Evolutionary conservation across 306 rosid species (phyloP).

Genomic region (Trifolium pratense): DNA sequence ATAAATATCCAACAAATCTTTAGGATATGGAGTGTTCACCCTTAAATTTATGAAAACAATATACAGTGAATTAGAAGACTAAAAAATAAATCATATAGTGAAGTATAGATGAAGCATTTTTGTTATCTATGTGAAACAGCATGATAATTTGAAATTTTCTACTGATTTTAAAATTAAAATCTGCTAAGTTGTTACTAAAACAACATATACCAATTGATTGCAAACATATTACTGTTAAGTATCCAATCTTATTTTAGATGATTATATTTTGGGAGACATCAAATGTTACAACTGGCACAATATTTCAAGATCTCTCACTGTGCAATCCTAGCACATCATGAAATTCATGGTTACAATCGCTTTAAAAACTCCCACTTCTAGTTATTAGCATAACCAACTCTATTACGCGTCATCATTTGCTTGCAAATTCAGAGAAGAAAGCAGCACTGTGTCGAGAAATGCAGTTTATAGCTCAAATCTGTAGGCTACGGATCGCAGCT

Average conservation of each 20-base stretch:
- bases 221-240: slow-evolving; percentile 30
- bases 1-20: too few species aligned
- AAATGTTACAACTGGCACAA: slow-evolving; percentile 49
- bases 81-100: too few species aligned
- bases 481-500: slow-evolving; percentile 42
- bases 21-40: too few species aligned
- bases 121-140: too few species aligned
- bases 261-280: slow-evolving; percentile 38
- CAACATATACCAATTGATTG: neutral
- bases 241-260: slow-evolving; percentile 41
- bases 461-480: slow-evolving; percentile 20
- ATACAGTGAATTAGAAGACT: too few species aligned
- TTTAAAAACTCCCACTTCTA: slow-evolving; percentile 45
- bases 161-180: neutral
- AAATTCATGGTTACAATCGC: slow-evolving; percentile 46
- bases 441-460: slow-evolving; percentile 33
- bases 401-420: slow-evolving; percentile 23
- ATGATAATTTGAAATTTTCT: too few species aligned
- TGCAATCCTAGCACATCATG: slow-evolving; percentile 44
- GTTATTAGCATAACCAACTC: slow-evolving; percentile 50
- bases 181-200: slow-evolving; percentile 3
- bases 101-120: too few species aligned
- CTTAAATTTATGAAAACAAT: too few species aligned
- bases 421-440: slow-evolving; percentile 40
- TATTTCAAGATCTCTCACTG: slow-evolving; percentile 30